Base-by-base conservation (phyloP, 1,284 basidiomycete genomes). In the Kwoniella shivajii region DNA sequence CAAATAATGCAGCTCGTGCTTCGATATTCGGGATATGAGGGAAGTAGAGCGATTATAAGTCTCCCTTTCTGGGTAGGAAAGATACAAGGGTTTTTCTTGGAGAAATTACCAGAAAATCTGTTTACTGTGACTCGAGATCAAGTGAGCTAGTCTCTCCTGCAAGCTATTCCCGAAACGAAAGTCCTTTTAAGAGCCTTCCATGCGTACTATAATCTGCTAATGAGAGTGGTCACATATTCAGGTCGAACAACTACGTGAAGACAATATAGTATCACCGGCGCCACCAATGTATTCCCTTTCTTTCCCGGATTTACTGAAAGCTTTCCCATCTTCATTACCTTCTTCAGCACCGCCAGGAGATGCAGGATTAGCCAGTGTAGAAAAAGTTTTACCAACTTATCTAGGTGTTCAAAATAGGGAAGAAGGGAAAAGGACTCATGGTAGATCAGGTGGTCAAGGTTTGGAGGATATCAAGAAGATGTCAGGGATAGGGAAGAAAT, bases 121-220 rank as follows among this genome's bases (percentile, higher is more conserved):
- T 84, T 88, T 59, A 88, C 87, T 0, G 64, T 88, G 16, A 87
- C 87, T 6, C 79, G 83, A 39, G 82, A 82, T 59, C 87, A 88
- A 79, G 86, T 86, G 59, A 39, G 67, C 60, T 39, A 31, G 16
- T 10, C 37, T 39, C 6, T 22, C 37, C n/a, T 39, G 10, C 37
- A 10, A 18, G n/a, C 37, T 38, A 9, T 39, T n/a, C 10, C 18
- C 16, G 10, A 34, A 34, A 34, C 16, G 16, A 34, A 34, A 16
- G 22, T n/a, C 38, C 38, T 41, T 16, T n/a, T 6, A 18, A n/a
- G 22, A 16, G 39, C 6, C 14, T 38, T 5, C 16, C 9, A 13
- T 43, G 22, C 11, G 24, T 5, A 34, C 9, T 34, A 34, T 9
- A 34, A 34, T 16, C 7, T 9, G 16, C 31, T 34, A 34, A 34